Percentiles rank a stretch among this genome's conserved stretches.
Evolutionary conservation across 306 rosid species (phyloP).

Genomic region (Glycine tomentella): DNA sequence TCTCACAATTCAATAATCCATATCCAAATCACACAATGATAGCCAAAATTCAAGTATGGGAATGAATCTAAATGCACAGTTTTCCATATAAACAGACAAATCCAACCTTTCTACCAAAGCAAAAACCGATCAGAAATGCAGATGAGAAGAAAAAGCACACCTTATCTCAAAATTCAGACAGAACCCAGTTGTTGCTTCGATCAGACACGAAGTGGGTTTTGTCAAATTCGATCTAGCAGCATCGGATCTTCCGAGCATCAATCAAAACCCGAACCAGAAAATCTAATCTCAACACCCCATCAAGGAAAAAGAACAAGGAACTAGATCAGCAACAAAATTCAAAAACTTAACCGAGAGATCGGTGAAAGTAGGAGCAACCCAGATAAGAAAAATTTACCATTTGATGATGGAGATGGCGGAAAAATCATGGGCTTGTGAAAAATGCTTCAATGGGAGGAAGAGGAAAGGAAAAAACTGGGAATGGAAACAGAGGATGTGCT

Average conservation of each 20-base stretch:
- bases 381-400: slow-evolving; percentile 59
- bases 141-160: slow-evolving; percentile 57
- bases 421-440: slow-evolving; percentile 52
- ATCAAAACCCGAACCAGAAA: slow-evolving; percentile 50
- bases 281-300: slow-evolving; percentile 55
- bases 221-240: slow-evolving; percentile 73
- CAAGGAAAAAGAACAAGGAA: slow-evolving; percentile 17
- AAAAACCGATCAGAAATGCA: slow-evolving; percentile 65
- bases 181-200: slow-evolving; percentile 73
- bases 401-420: slow-evolving; percentile 57
- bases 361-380: slow-evolving; percentile 41
- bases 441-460: slow-evolving; percentile 70
- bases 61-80: slow-evolving; percentile 49
- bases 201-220: slow-evolving; percentile 63
- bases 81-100: slow-evolving; percentile 35
- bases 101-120: slow-evolving; percentile 44
- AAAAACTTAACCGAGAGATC: slow-evolving; percentile 41
- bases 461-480: slow-evolving; percentile 55
- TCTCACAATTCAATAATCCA: slow-evolving; percentile 38
- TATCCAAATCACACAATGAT: slow-evolving; percentile 43
- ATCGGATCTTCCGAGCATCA: slow-evolving; percentile 77
- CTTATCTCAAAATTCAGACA: slow-evolving; percentile 74
- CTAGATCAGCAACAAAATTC: slow-evolving; percentile 64
- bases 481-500: slow-evolving; percentile 88
- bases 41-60: slow-evolving; percentile 40